Evolutionary conservation across 2,329 filamentous ascomycete genomes (phyloP), one percentile per base, ranked within the genome.

Genomic region (Chaetoscypha palmicola): DNA sequence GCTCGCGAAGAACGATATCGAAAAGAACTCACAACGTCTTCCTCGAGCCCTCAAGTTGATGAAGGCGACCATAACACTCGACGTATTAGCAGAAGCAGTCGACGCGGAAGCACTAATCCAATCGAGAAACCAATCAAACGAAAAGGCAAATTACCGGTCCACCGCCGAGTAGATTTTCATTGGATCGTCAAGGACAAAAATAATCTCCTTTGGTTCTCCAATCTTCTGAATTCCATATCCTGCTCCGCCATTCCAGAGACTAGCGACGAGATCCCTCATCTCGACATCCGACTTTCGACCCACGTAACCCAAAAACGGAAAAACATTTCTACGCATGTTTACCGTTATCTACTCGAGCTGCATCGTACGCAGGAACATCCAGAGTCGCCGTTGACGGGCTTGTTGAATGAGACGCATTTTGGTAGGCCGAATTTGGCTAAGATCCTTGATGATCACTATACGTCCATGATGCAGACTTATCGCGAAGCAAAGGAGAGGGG

Each of bases 141-240:
- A 7, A 31, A 41, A 23, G n/a, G 9, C n/a, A 38, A 36, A 16
- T 20, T 9, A 20, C 16, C 19, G 21, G 21, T 22, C 21, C 70
- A 72, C 49, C 68, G 74, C 24, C 67, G 73, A 3, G 69, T 77
- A 1, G 75, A 79, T 52, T 77, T 79, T 46, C 74, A 79, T 58
- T 79, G 76, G 75, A 75, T 74, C 50, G 74, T 78, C 1, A 71
- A 74, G 17, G 73, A 78, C 36, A 67, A 68, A 44, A 76, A 77
- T 57, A 67, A 73, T 39, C 65, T 79, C 0, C 64, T 73, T 2
- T 78, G 75, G 75, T 72, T 79, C 40, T 74, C 74, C 0, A 69
- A 75, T 50, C 67, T 78, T 0, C 66, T 78, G 4, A 78, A 77
- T 52, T 59, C 65, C 10, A 68, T 72, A 2, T 66, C 62, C 1